phyloP scores from a whole-genome alignment of 2,329 filamentous ascomycete genomes.

The Talaromyces pinophilus region DNA sequence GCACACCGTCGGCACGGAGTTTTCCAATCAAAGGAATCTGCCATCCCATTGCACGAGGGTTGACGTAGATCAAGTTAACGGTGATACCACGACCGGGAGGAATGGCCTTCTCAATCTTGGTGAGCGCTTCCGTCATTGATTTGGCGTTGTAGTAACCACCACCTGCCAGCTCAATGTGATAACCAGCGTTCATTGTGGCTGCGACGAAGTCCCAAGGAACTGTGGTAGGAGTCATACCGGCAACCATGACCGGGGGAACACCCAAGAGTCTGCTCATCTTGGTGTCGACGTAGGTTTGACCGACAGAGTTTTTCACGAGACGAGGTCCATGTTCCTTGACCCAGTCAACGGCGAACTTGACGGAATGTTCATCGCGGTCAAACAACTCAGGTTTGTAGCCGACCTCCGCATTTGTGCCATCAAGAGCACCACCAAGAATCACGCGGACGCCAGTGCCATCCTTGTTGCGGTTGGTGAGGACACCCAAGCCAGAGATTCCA shows the following conservation, averaged over 20 bases:
- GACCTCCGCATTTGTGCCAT: constrained; percentile 84
- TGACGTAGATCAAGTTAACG: constrained; percentile 88
- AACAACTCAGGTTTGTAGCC: constrained; percentile 98
- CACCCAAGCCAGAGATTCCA: constrained; percentile 92
- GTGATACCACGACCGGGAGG: constrained; percentile 84
- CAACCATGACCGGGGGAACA: constrained; percentile 83
- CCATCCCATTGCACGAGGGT: constrained; percentile 86
- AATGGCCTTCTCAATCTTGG: constrained; percentile 81
- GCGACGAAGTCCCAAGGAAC: constrained; percentile 90
- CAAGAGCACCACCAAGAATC: constrained; percentile 90
- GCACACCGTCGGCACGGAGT: constrained; percentile 79
- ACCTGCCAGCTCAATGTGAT: constrained; percentile 86
- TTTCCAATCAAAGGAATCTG: constrained; percentile 82
- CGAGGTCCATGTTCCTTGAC: constrained; percentile 95
- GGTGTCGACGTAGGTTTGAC: constrained; percentile 90
- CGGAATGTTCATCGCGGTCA: constrained; percentile 90
- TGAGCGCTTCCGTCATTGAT: constrained; percentile 78
- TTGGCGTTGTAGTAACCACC: constrained; percentile 85
- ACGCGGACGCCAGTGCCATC: constrained; percentile 97
- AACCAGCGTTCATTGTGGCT: constrained; percentile 92
- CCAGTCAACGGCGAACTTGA: constrained; percentile 96
- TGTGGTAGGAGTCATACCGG: constrained; percentile 90
- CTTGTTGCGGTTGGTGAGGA: constrained; percentile 97
- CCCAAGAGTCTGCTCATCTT: constrained; percentile 90
- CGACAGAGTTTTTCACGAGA: constrained; percentile 83